Conservation (phyloP, 306 rosid genomes). For the Abrus pulchellus region DNA sequence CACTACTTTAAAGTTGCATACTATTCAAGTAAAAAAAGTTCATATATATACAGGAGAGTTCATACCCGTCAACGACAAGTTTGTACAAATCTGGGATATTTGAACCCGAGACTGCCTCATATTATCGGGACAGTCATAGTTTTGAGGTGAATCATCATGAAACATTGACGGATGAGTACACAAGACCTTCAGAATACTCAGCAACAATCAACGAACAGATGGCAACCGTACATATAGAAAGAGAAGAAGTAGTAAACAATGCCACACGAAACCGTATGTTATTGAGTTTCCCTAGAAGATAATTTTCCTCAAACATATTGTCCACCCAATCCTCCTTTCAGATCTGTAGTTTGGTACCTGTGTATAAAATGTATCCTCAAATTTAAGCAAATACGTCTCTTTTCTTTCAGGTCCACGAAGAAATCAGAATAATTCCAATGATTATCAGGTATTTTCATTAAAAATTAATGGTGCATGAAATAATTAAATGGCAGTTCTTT, state of each 20-base stretch:
- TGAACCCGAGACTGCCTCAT: slow-evolving; percentile 60
- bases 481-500: not conserved
- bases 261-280: slow-evolving; percentile 61
- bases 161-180: slow-evolving; percentile 55
- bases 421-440: slow-evolving; percentile 61
- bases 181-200: slow-evolving; percentile 59
- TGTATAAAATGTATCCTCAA: not conserved
- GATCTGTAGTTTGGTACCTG: not conserved
- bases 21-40: not conserved
- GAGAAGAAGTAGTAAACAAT: slow-evolving; percentile 48
- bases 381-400: not conserved
- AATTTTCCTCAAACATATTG: slow-evolving; percentile 10
- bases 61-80: slow-evolving; percentile 64
- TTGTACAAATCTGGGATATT: slow-evolving; percentile 68
- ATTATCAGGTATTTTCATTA: slow-evolving; percentile 70
- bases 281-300: slow-evolving; percentile 1
- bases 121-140: slow-evolving; percentile 55
- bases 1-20: slow-evolving; percentile 1
- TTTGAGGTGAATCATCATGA: slow-evolving; percentile 62
- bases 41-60: slow-evolving; percentile 64
- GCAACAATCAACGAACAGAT: slow-evolving; percentile 53
- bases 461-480: slow-evolving; percentile 3
- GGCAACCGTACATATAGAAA: slow-evolving; percentile 53
- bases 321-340: not conserved
- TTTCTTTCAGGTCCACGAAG: slow-evolving; percentile 75